Evolutionary conservation across 2,329 filamentous ascomycete genomes (phyloP).

Genomic region (Gremmenia infestans): DNA sequence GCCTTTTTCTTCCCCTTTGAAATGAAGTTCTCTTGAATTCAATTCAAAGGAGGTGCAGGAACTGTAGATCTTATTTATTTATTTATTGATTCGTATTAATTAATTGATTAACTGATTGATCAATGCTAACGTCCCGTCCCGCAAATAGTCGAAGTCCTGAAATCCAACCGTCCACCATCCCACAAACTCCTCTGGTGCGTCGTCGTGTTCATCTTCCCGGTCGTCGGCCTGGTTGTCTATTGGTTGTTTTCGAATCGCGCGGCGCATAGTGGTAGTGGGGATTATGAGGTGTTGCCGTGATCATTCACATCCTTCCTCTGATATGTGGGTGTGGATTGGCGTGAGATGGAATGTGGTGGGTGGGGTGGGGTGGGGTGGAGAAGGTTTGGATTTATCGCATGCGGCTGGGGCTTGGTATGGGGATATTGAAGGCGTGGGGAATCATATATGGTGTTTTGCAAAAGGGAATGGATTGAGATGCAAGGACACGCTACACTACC

Average conservation of each 20-base stretch:
- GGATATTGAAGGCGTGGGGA: too few relatives aligned
- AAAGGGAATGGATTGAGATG: too few relatives aligned
- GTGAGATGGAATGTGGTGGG: neutral
- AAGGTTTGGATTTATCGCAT: too few relatives aligned
- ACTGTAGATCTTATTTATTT: too few relatives aligned
- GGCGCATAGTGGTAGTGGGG: constrained; percentile 46
- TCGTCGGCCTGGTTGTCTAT: constrained; percentile 57
- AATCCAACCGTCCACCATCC: constrained; percentile 53
- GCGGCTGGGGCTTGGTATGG: too few relatives aligned
- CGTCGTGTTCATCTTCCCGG: constrained; percentile 59
- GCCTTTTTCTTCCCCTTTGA: too few relatives aligned
- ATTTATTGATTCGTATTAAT: neutral
- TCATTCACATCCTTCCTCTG: neutral
- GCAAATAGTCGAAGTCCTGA: constrained; percentile 57
- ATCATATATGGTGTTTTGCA: too few relatives aligned
- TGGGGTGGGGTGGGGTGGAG: too few relatives aligned
- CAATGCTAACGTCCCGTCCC: neutral
- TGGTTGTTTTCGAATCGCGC: constrained; percentile 59
- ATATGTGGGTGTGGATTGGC: neutral
- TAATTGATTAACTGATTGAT: too few relatives aligned
- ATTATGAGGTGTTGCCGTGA: constrained; percentile 45
- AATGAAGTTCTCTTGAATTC: too few relatives aligned
- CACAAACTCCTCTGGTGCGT: constrained; percentile 60
- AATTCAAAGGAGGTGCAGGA: neutral
- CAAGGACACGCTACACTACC: too few relatives aligned